Conservation (phyloP, 2,329 filamentous ascomycete genomes). For the Pseudocercospora pini-densiflorae region DNA sequence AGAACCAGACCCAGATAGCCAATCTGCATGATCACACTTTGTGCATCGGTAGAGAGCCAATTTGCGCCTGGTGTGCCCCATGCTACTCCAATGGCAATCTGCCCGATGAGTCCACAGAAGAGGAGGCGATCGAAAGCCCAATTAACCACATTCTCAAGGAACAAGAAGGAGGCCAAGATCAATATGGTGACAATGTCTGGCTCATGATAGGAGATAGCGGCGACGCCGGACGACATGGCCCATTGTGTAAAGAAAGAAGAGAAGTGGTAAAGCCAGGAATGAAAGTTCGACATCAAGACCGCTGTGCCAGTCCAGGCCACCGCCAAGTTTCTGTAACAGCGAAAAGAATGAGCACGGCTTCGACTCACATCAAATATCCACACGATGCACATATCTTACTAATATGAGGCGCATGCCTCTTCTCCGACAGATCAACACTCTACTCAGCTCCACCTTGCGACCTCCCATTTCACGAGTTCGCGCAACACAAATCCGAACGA, state of each 20-base stretch:
- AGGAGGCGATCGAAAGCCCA: constrained; percentile 29
- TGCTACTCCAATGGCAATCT: constrained; percentile 71
- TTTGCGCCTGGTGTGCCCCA: constrained; percentile 70
- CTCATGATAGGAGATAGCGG: constrained; percentile 33
- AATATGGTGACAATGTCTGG: constrained; percentile 61
- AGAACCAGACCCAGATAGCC: constrained; percentile 76
- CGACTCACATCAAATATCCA: not conserved
- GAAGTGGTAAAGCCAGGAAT: not conserved
- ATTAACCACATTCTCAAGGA: constrained; percentile 31
- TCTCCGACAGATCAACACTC: not conserved
- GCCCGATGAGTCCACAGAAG: constrained; percentile 67
- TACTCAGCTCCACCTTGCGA: not conserved
- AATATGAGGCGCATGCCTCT: constrained; percentile 7
- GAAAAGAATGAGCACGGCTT: not conserved
- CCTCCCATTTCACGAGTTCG: too few species aligned
- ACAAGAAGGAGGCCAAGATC: constrained; percentile 63
- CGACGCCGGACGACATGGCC: constrained; percentile 8
- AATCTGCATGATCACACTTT: constrained; percentile 65
- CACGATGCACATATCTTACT: not conserved
- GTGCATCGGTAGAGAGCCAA: constrained; percentile 58
- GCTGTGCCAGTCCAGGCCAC: not conserved
- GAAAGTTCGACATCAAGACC: not conserved
- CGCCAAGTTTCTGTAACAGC: not conserved
- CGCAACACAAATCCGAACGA: not conserved
- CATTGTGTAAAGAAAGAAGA: not conserved